Base-by-base conservation (phyloP, 2,329 filamentous ascomycete species). In the Spiromastix sp. region DNA sequence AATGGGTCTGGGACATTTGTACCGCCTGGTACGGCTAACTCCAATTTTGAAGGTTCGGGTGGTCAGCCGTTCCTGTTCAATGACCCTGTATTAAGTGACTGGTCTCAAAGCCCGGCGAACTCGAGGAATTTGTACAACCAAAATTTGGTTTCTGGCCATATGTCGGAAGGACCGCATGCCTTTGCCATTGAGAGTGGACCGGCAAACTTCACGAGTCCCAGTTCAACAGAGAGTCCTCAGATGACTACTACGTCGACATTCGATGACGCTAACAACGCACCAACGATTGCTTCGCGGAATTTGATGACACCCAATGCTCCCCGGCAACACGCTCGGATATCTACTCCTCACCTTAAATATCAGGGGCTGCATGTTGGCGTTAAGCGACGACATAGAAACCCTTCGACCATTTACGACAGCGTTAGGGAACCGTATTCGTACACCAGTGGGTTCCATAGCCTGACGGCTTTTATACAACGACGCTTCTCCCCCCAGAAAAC, bases 341-440 rank as follows among this genome's bases (percentile, higher is more conserved):
- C 63, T 7, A 63, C 63, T 48, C 50, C 69, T 52, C 47, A 59
- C 30, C 45, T 66, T 33, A 64, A 63, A 37, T 54, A 59, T 35
- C 62, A 52, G 51, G 57, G 42, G 45, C 43, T 62, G 20, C 54
- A 60, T 22, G 42, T 53, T 13, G 48, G 45, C 7, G 38, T 46
- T 11, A 76, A 72, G 50, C 67, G 70, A 22, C 59, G 59, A n/a
- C 67, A 70, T 33, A 68, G 72, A 25, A 85, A 95, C 51, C 81
- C 87, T 4, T 87, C 85, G 0, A 74, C 76, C 32, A 85, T 96
- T 37, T 98, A 96, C 57, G 79, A 87, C 42, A 81, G 77, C 26
- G 85, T 98, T 50, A 86, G 82, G 42, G 81, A 91, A 50, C 87
- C 91, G 4, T 95, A 96, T 54, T 79, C 84, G 7, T 96, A 96